These are phyloP conservation scores for Podila minutissima DNA, from an alignment of 192 early-diverging fungal species.

Conservation along the genomic window DNA sequence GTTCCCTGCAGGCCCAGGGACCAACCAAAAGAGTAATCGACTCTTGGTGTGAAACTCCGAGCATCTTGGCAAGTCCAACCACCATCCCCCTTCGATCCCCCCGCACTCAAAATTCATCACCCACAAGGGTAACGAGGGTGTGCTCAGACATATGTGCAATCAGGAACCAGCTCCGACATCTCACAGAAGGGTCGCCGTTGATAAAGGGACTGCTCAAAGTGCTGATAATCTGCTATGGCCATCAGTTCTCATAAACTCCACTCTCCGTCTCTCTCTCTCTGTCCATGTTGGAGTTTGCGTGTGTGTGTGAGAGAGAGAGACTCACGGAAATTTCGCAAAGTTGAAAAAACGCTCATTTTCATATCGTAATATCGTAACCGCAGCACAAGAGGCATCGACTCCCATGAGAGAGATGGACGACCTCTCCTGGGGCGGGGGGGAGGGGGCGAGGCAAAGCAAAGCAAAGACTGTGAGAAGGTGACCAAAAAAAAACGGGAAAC, in stretches of 20 bases:
- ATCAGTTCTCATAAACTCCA: neutral
- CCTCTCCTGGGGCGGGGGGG: no score
- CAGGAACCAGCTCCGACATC: conserved; percentile 3
- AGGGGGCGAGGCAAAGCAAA: no score
- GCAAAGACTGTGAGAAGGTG: no score
- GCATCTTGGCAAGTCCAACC: neutral
- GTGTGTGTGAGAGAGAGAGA: no score
- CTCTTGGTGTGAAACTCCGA: neutral
- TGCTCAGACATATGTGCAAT: no score
- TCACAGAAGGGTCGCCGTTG: neutral
- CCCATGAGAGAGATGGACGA: no score
- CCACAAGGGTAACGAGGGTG: neutral
- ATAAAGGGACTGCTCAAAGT: conserved; percentile 7
- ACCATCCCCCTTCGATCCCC: no score
- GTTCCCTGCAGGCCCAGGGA: neutral
- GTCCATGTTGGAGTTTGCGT: no score
- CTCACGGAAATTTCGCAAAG: neutral
- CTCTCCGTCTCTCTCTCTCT: neutral
- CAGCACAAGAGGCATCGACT: no score
- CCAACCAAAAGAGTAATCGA: conserved; percentile 1
- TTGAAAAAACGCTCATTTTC: neutral
- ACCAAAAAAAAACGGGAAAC: no score
- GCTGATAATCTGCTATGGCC: neutral
- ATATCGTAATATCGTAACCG: neutral
- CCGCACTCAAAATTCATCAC: no score